Base-by-base conservation (phyloP, 106 monocot genomes). In the Gastrodia elata region DNA sequence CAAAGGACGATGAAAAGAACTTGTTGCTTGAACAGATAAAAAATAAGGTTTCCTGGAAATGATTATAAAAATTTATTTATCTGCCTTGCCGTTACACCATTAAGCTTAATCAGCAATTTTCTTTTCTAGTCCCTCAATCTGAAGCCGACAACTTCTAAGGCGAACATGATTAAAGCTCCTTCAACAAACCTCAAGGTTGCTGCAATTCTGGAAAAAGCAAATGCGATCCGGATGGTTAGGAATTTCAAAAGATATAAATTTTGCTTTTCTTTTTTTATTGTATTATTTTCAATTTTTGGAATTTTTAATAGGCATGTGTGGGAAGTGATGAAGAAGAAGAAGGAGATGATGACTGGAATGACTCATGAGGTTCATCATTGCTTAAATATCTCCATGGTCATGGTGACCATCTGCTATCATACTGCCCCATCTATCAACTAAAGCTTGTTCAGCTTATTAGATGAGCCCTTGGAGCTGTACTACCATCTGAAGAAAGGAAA, bases 201-300 rank as follows among this genome's bases (percentile, higher is more conserved):
- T 76, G 96, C 96, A 39, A 97, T 97, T 78, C 72, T 97, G 72
- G 92, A 97, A 81, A 97, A 89, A 70, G 96, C 92, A 69, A 93
- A 90, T 84, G 92, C 96, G 71, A 88, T 97, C 35, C 90, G 96
- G 36, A 88, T 86, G 90, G 97, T 98, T 42, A 37, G 42, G 24
- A 38, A 10, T 68, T 15, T 0, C 27, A n/a, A 10, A 35, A 6
- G 3, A 41, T 16, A 41, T 38, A 5, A 36, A 67, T 18, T 37
- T 35, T 6, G 18, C 4, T 37, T 32, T 38, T 67, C 1, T 15
- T 38, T n/a, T 67, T 67, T 32, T n/a, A 20, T 67, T 67, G 5
- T 67, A 67, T 67, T 67, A 14, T 32, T 43, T 41, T 14, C 3
- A 11, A 64, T 61, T 20, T 38, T 15, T 41, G n/a, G n/a, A 34